These are phyloP conservation scores for Nakazawaea sp. DNA, from an alignment of 805 yeast species.

Conservation along the genomic window DNA sequence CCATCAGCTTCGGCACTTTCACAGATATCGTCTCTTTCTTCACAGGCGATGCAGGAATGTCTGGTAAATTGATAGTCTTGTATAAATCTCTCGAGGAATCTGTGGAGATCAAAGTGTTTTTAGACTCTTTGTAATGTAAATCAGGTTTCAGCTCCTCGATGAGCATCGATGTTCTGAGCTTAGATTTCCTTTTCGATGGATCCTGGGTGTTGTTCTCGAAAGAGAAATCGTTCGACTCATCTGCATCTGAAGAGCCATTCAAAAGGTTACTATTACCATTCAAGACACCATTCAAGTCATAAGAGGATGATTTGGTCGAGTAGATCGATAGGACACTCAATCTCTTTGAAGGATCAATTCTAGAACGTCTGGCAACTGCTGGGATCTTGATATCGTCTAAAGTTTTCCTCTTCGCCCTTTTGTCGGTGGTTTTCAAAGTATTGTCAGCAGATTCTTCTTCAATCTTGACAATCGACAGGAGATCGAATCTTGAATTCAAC, in stretches of 20 bases:
- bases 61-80: constrained; percentile 43
- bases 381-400: constrained; percentile 65
- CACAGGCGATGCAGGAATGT: constrained; percentile 31
- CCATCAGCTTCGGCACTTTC: constrained; percentile 9
- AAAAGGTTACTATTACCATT: constrained; percentile 16
- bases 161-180: constrained; percentile 16
- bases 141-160: constrained; percentile 13
- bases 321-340: constrained; percentile 66
- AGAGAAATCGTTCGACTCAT: constrained; percentile 7
- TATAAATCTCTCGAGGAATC: constrained; percentile 30
- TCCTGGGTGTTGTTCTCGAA: constrained; percentile 6
- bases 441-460: constrained; percentile 16
- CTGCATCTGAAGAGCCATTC: constrained; percentile 5
- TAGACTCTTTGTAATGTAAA: constrained; percentile 20
- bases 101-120: constrained; percentile 36
- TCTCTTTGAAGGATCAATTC: constrained; percentile 59
- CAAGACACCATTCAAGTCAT: constrained; percentile 43
- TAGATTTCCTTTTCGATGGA: constrained; percentile 21
- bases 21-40: constrained; percentile 16
- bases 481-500: constrained; percentile 34
- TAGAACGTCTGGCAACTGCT: constrained; percentile 62
- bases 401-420: constrained; percentile 22
- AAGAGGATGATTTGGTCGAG: constrained; percentile 60
- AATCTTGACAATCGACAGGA: constrained; percentile 11
- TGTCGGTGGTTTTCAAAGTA: constrained; percentile 14